These are phyloP conservation scores for Umbelopsis sp. DNA, from an alignment of 371 early-diverging fungal species.

Conservation along the genomic window DNA sequence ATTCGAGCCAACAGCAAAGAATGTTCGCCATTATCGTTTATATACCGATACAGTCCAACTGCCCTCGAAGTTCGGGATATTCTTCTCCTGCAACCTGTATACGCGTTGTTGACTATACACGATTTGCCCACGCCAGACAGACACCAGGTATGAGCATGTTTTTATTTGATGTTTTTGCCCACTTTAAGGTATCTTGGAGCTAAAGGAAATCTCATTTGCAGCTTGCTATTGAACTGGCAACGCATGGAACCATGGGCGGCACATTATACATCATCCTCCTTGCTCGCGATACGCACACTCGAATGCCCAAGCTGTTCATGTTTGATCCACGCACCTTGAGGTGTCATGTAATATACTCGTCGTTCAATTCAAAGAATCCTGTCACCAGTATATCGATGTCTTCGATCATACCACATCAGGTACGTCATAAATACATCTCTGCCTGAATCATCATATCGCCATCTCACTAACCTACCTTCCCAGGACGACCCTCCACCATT, in stretches of 20 bases:
- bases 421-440: neutral
- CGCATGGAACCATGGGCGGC: neutral
- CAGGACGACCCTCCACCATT: too few relatives aligned
- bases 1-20: neutral
- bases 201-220: neutral
- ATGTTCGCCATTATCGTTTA: neutral
- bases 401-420: neutral
- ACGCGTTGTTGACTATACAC: neutral
- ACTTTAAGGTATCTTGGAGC: neutral
- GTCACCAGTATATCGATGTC: neutral
- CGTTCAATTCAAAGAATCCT: neutral
- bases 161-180: neutral
- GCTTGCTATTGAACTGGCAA: slow-evolving; percentile 1
- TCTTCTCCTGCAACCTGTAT: neutral
- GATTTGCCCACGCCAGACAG: neutral
- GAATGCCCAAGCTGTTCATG: neutral
- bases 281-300: neutral
- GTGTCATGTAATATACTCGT: neutral
- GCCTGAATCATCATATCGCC: too few relatives aligned
- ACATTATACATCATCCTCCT: neutral
- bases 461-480: too few relatives aligned
- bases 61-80: slow-evolving; percentile 4
- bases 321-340: neutral
- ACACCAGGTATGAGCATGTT: neutral
- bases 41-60: slow-evolving; percentile 3